Evolutionary conservation across 176 grass and related monocot species (phyloP), one percentile per base, ranked within the genome.

Genomic region (Guadua angustifolia): DNA sequence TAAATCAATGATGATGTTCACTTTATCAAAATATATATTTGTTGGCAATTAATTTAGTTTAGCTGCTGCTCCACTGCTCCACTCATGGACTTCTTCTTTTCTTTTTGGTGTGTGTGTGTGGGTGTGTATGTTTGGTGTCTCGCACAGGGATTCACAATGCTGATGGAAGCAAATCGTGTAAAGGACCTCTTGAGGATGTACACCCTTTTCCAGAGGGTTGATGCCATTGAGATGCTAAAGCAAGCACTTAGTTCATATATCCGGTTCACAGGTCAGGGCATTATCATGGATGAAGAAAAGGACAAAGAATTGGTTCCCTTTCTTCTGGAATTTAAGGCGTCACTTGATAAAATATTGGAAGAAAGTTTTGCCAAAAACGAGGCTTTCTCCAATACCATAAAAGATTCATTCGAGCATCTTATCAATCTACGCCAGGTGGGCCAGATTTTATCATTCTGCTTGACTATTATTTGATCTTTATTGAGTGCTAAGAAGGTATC

Each of bases 261-360:
- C 39, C 89, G 93, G 43, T 89, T 86, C 32, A 99, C 86, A 25
- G 97, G 97, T 45, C 93, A 99, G 77, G 82, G 83, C 33, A 84
- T 95, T 91, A 94, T 96, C 73, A 90, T 87, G 73, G 97, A 99
- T 92, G 97, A 99, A 90, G 97, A 99, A 77, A 99, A 99, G 68
- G 93, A 99, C 72, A 95, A 84, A 88, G 97, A 99, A 72, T 70
- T 99, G 75, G 97, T 99, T 78, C 88, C 97, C 9, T 99, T 91
- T 88, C 84, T 99, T 60, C 81, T 99, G 53, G 97, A 99, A 4
- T 99, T 99, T 80, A 99, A 99, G 87, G 63, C 86, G 79, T 99
- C 93, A 51, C 97, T 99, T 38, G 93, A 99, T 73, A 99, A 82
- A 79, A 99, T 99, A 83, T 92, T 77, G 89, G 97, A 99, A 87